Conservation (phyloP, 441 rosid genomes). For the Mallotus japonicus region DNA sequence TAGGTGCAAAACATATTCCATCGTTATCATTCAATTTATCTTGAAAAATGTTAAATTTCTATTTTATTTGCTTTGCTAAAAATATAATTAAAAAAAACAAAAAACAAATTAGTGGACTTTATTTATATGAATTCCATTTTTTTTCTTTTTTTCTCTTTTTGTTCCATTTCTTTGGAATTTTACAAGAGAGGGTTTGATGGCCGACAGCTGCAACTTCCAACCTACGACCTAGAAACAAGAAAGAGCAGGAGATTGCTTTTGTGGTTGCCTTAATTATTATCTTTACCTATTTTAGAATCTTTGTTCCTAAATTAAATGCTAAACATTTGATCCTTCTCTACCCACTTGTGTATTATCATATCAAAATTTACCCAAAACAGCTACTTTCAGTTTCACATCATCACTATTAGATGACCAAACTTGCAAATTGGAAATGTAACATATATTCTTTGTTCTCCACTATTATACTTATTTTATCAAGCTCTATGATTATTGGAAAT, state of each 20-base stretch:
- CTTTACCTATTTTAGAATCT: conserved; percentile 32
- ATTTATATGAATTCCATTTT: background rate
- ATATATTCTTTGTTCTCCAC: background rate
- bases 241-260: background rate
- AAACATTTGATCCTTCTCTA: background rate
- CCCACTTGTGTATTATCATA: background rate
- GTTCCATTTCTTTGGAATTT: background rate
- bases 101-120: background rate
- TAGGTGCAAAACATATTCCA: too few species aligned
- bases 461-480: too few species aligned
- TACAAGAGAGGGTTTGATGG: conserved; percentile 13
- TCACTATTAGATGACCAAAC: conserved; percentile 3
- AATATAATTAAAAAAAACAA: background rate
- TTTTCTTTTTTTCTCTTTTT: background rate
- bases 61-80: background rate
- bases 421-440: background rate
- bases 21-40: too few species aligned
- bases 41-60: too few species aligned
- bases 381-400: too few species aligned
- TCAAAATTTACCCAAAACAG: background rate
- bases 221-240: conserved; percentile 15
- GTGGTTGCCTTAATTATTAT: background rate
- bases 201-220: conserved; percentile 35
- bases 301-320: conserved; percentile 4
- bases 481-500: too few species aligned